Evolutionary conservation across 1,284 basidiomycete species (phyloP).

Genomic region (Fomitopsis pinicola): DNA sequence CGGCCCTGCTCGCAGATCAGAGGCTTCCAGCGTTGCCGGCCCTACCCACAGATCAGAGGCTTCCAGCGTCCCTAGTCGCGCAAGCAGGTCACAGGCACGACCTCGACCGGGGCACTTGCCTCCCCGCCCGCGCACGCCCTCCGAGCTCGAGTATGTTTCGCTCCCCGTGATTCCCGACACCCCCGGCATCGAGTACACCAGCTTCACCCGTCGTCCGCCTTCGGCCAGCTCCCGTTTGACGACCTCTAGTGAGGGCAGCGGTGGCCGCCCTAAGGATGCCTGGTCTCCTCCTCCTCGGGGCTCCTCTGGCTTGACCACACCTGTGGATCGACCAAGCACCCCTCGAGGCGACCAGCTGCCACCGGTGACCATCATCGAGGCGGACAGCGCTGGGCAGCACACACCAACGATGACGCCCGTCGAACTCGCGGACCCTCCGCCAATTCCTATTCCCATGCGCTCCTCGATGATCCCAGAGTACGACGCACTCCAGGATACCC

Average conservation of each 20-base stretch:
- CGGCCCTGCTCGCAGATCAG: not conserved
- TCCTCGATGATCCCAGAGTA: slow-evolving; percentile 9
- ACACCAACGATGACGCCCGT: slow-evolving; percentile 10
- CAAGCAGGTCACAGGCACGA: not conserved
- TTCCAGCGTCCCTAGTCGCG: not conserved
- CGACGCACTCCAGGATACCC: slow-evolving; percentile 18
- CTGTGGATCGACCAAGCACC: slow-evolving; percentile 11
- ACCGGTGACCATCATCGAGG: slow-evolving; percentile 17
- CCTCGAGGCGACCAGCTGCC: slow-evolving; percentile 14
- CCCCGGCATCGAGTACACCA: slow-evolving; percentile 8
- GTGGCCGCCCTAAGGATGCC: not conserved
- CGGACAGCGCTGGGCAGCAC: slow-evolving; percentile 8
- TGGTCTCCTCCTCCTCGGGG: slow-evolving; percentile 5
- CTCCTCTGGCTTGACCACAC: slow-evolving; percentile 25
- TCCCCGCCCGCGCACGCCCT: slow-evolving; percentile 12
- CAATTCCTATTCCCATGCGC: slow-evolving; percentile 22
- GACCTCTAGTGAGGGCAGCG: not conserved
- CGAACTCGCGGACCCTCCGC: slow-evolving; percentile 15
- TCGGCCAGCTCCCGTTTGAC: slow-evolving; percentile 5
- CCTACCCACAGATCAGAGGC: not conserved
- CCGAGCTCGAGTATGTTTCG: slow-evolving; percentile 25
- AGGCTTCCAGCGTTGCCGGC: not conserved
- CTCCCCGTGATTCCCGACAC: slow-evolving; percentile 24
- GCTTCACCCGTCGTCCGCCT: not conserved
- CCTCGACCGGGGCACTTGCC: not conserved